A percentile compares a stretch with the other conserved stretches of the same genome.
These are phyloP conservation scores for Syzygium syzygioides DNA, from an alignment of 441 rosid genomes.

Conservation along the genomic window DNA sequence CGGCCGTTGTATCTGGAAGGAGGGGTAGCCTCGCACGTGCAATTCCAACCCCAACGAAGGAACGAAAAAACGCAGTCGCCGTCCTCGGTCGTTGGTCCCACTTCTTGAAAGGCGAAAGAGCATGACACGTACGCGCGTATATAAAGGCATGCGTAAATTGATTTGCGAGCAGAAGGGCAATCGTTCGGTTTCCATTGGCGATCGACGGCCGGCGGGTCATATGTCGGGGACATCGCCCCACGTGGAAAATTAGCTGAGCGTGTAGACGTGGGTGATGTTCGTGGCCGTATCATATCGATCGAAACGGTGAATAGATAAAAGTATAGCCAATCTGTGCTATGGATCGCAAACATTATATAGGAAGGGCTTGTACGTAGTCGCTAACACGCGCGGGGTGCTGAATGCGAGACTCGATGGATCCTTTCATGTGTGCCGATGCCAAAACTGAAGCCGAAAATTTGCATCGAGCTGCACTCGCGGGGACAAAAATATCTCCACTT, in stretches of 20 bases:
- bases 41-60: neutral
- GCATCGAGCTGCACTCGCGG: neutral
- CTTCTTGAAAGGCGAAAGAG: neutral
- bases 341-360: too few species aligned
- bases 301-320: neutral
- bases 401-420: neutral
- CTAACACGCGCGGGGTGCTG: too few species aligned
- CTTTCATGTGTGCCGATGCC: neutral
- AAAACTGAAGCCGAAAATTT: neutral
- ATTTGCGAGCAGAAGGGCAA: neutral
- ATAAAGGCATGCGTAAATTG: neutral
- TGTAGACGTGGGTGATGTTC: neutral
- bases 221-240: neutral
- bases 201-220: neutral
- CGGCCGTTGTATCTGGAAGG: neutral
- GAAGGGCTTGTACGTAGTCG: too few species aligned
- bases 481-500: neutral
- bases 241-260: neutral
- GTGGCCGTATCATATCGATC: neutral
- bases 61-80: neutral
- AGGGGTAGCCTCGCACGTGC: neutral
- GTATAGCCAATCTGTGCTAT: accelerated
- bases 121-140: too few species aligned
- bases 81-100: neutral
- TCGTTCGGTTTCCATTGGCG: neutral